A percentile compares a stretch with the other conserved stretches of the same genome.
phyloP scores from a whole-genome alignment of 352 stramenopile species.

The Blastocystis sp. region DNA sequence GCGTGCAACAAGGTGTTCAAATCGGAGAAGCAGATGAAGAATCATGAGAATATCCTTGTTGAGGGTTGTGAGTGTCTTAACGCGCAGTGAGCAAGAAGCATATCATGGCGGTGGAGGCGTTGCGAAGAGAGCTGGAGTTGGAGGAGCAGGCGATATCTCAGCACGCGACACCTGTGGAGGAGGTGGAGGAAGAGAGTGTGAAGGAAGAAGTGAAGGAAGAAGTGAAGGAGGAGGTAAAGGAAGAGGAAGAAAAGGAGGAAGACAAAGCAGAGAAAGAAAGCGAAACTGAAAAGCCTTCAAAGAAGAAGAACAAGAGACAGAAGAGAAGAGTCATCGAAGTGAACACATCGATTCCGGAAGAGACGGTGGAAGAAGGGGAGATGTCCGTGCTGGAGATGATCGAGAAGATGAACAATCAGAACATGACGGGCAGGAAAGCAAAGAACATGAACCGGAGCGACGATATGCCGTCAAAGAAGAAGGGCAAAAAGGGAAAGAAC shows the following conservation, averaged over 20 bases:
- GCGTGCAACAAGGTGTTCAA: constrained; percentile 86
- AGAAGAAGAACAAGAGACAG: constrained; percentile 65
- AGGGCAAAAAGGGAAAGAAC: constrained; percentile 67
- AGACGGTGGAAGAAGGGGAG: constrained; percentile 19
- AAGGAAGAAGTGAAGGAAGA: neutral
- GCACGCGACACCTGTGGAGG: neutral
- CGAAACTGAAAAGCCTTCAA: no score
- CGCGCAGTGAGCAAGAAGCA: constrained; percentile 74
- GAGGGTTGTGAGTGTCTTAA: neutral
- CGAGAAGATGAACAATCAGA: constrained; percentile 67
- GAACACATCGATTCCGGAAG: neutral
- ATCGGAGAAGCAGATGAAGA: constrained; percentile 82
- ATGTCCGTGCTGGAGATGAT: constrained; percentile 67
- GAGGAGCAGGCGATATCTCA: constrained; percentile 17
- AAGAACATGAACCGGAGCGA: constrained; percentile 36
- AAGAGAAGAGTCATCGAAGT: neutral
- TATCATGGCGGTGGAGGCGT: constrained; percentile 67
- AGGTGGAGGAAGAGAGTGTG: neutral
- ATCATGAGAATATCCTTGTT: constrained; percentile 82
- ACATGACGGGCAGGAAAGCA: constrained; percentile 54
- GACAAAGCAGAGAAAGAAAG: no score
- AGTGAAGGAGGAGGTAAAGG: neutral
- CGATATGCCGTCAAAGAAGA: constrained; percentile 24
- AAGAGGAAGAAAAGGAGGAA: neutral
- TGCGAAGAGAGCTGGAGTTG: constrained; percentile 71